Conservation (phyloP, 2,329 filamentous ascomycete species). For the Phyllachora maydis region DNA sequence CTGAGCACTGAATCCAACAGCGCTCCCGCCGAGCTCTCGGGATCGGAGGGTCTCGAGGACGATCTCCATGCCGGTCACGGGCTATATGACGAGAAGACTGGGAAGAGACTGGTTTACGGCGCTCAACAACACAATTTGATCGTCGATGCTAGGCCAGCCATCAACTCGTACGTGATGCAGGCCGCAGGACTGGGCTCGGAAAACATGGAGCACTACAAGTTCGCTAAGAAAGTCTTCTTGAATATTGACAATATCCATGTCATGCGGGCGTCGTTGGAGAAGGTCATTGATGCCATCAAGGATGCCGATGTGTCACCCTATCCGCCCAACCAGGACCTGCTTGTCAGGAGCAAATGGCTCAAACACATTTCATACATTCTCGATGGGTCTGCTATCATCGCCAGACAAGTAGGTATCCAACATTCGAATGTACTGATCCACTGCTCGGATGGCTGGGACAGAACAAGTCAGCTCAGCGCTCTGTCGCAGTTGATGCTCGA, state of each 20-base stretch:
- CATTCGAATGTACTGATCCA: conserved; percentile 94
- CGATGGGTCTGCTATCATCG: conserved; percentile 68
- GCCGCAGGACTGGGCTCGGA: conserved; percentile 84
- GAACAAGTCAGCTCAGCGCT: conserved; percentile 84
- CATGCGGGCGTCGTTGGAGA: conserved; percentile 80
- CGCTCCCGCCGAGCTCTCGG: conserved; percentile 33
- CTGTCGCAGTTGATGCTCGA: conserved; percentile 86
- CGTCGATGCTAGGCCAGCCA: conserved; percentile 80
- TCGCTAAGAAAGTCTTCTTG: conserved; percentile 76
- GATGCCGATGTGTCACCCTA: conserved; percentile 76
- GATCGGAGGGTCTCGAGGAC: conserved; percentile 48
- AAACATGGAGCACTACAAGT: conserved; percentile 94
- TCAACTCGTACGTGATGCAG: conserved; percentile 91
- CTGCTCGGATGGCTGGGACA: conserved; percentile 96
- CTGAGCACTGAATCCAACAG: conserved; percentile 21
- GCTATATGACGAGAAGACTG: conserved; percentile 35
- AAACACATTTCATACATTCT: conserved; percentile 73
- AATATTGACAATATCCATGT: conserved; percentile 98
- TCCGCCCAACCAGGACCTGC: conserved; percentile 59
- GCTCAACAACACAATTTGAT: conserved; percentile 89
- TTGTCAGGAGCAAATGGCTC: conserved; percentile 76
- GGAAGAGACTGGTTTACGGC: conserved; percentile 55
- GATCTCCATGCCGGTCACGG: conserved; percentile 34
- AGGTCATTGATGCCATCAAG: conserved; percentile 75
- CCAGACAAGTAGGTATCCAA: conserved; percentile 70